Conservation (phyloP, 2,329 filamentous ascomycete genomes). For the Talaromyces sp. region DNA sequence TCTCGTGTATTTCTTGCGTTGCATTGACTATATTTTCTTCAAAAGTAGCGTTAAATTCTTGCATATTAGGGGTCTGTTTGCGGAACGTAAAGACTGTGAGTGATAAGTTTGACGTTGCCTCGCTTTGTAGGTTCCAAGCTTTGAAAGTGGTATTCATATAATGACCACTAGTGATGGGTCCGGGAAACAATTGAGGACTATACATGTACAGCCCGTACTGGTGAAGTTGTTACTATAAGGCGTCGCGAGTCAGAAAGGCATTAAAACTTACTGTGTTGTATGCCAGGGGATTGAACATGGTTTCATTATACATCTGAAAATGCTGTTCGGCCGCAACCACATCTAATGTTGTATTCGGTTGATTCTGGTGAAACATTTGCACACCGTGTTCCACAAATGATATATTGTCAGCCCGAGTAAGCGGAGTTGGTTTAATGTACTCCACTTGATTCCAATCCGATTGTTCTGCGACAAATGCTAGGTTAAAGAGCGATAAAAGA, state of each 20-base stretch:
- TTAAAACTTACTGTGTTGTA: conserved; percentile 1
- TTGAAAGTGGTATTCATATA: neutral
- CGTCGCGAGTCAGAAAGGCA: neutral
- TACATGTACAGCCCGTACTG: neutral
- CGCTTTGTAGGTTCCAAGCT: neutral
- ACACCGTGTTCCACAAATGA: neutral
- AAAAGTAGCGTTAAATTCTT: neutral
- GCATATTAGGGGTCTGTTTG: neutral
- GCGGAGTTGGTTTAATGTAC: neutral
- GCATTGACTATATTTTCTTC: neutral
- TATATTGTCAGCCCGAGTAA: neutral
- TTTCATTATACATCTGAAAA: neutral
- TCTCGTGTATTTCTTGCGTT: neutral
- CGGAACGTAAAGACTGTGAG: neutral
- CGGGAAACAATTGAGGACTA: neutral
- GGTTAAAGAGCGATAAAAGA: neutral
- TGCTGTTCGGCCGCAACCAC: neutral
- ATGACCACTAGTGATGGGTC: neutral
- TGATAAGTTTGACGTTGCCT: neutral
- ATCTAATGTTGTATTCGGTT: neutral
- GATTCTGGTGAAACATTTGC: neutral
- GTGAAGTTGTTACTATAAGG: neutral
- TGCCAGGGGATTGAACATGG: neutral
- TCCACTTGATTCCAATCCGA: neutral
- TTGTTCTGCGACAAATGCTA: neutral